Evolutionary conservation across 768 basidiomycete species (phyloP), one percentile per base, ranked within the genome.

Genomic region (Mycena latifolia): DNA sequence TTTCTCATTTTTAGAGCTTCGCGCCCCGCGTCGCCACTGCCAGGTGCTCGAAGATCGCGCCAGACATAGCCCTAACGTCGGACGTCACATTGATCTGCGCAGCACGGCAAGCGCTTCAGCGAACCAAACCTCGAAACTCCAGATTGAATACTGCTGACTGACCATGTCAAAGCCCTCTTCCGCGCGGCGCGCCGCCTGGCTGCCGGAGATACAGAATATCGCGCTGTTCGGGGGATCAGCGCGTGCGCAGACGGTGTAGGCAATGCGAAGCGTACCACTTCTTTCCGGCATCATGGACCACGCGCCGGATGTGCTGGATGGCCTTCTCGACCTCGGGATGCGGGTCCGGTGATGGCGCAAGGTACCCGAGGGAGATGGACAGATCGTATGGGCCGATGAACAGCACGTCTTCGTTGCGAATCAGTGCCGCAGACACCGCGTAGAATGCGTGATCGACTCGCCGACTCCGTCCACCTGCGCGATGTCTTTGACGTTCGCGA

Each of bases 381-480:
- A 92, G 81, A 71, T 91, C 90, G 65, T 86, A 91, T 4, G 89
- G 90, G 5, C 90, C 89, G 57, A 91, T 85, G 76, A 89, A 88
- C 24, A 89, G 76, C 17, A 83, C 81, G 65, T 87, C 85, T 84
- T 57, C 9, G 29, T 39, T 8, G 37, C 15, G 8, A 39, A 39
- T 33, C 25, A n/a, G 20, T 31, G 33, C 17, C 27, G 17, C 48
- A n/a, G n/a, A n/a, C n/a, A n/a, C n/a, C n/a, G n/a, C n/a, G 20
- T 8, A n/a, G 3, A 20, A 29, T 29, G 10, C 11, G 5, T 5
- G 2, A 18, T 7, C 17, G 24, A 77, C 79, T 72, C 47, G 88
- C 88, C 88, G 22, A 92, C 81, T 2, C 90, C 90, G 25, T 87
- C 86, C 2, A 91, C 87, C 3, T 78, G 76, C 20, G 85, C 86